Evolutionary conservation across 371 early-diverging fungal species (phyloP), one percentile per base, ranked within the genome.

Genomic region (Blastocladiella emersonii): DNA sequence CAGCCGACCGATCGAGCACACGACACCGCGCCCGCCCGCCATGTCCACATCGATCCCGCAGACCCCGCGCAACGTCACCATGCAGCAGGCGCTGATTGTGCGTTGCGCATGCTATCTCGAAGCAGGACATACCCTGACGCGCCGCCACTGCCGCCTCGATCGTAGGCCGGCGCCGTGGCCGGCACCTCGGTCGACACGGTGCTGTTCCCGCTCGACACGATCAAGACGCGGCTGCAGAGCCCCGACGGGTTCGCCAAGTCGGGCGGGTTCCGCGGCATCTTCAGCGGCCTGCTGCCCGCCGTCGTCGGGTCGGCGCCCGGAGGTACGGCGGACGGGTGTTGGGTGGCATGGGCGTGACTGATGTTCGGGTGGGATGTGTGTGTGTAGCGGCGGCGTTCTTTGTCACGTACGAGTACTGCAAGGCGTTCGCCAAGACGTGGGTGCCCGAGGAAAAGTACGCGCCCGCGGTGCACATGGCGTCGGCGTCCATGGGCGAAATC

Each of bases 231-330:
- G 43, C 74, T 89, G 69, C 97, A 96, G 76, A 86, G 93, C 19
- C 80, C 82, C 66, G 80, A 79, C 41, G 97, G 97, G 32, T 96
- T 96, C 65, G 70, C 78, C 32, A 86, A 85, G 13, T 83, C 91
- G 32, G 97, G 97, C 53, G 95, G 95, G 27, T 91, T 95, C 76
- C 79, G 81, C 57, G 91, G 93, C 32, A 82, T 97, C 56, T 97
- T 93, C 70, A 82, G 86, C 37, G 97, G 97, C 5, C 74, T 96
- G 34, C 82, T 88, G 13, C 87, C 91, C n/a, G 94, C 92, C 8
- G 86, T 93, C 23, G 78, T 92, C 68, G 97, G 95, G 21, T 92
- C 92, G 43, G 92, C 95, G 10, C 97, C 97, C 2, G 84, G 84
- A 68, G 91, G 91, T 89, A 77, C 62, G 59, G 35, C 34, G 64